Percentiles rank a stretch among this genome's conserved stretches.
Conservation (phyloP, 2,329 filamentous ascomycete species). For the Stemphylium beticola region DNA sequence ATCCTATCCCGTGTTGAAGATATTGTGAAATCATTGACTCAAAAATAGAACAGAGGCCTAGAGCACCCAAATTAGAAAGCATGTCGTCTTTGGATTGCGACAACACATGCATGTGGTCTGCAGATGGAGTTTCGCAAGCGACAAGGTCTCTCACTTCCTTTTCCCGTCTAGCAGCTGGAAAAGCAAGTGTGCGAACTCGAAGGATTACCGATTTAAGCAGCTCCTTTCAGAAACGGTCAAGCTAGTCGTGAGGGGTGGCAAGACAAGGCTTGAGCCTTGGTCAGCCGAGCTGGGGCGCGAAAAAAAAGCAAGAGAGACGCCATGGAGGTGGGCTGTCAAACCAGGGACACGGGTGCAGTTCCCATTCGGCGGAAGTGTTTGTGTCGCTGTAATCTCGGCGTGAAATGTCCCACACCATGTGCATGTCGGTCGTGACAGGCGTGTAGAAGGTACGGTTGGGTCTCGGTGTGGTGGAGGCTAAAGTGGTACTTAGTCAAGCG, state of each 20-base stretch:
- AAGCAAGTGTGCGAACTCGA: background rate
- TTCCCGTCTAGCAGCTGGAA: background rate
- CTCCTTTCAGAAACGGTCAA: background rate
- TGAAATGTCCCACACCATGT: slow-evolving; percentile 2
- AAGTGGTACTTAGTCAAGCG: slow-evolving; percentile 2
- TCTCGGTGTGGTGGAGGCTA: slow-evolving; percentile 3
- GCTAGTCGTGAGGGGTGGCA: slow-evolving; percentile 2
- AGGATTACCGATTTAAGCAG: background rate
- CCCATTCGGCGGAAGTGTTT: slow-evolving; percentile 20
- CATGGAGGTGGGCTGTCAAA: slow-evolving; percentile 15
- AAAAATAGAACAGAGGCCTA: too few relatives aligned
- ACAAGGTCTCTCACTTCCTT: too few relatives aligned
- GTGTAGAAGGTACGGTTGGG: slow-evolving; percentile 2
- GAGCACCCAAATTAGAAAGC: too few relatives aligned
- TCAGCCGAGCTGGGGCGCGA: background rate
- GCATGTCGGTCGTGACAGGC: slow-evolving; percentile 6
- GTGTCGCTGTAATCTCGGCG: slow-evolving; percentile 4
- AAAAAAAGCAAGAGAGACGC: slow-evolving; percentile 10
- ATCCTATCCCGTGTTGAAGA: too few relatives aligned
- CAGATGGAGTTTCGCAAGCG: too few relatives aligned
- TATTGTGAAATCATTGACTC: too few relatives aligned
- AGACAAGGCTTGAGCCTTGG: slow-evolving; percentile 7
- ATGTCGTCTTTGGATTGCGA: too few relatives aligned
- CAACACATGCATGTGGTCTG: too few relatives aligned
- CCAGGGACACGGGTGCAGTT: slow-evolving; percentile 21